Evolutionary conservation across 176 grass and related monocot species (phyloP), one percentile per base, ranked within the genome.

Genomic region (Aegilops tauschii): DNA sequence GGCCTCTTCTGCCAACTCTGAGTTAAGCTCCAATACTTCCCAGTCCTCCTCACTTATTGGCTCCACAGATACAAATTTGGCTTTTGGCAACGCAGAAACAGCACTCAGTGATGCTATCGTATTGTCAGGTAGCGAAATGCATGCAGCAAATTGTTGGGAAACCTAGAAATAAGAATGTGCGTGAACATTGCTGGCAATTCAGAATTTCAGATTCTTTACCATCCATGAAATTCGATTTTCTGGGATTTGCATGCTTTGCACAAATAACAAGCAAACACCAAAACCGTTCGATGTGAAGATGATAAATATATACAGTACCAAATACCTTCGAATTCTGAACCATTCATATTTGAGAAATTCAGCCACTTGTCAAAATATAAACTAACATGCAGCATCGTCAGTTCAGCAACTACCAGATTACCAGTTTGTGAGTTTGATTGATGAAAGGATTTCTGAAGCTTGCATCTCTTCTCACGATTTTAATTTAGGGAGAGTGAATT

Each of bases 1-100:
- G 70, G 70, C 21, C 70, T 44, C 70, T 45, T 73, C 70, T 13
- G 70, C 70, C 71, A 74, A 47, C 5, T 74, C 71, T 74, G 71
- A 74, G 23, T 74, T 74, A 74, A 74, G 71, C 71, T 74, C 71
- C 71, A 74, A 28, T 47, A 74, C 40, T 49, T 74, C 71, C 71
- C 71, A 74, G 71, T 49, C 71, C 39, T 74, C 40, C 71, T 74
- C 71, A 13, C 71, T 74, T 74, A 74, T 25, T 74, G 71, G 71
- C 71, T 74, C 71, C 40, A 74, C 40, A 12, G 71, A 74, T 49
- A 74, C 71, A 29, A 74, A 74, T 74, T 74, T 74, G 40, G 71
- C 71, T 74, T 74, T 74, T 49, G 71, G 71, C 71, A 74, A 74
- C 71, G 49, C 71, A 74, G 71, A 49, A 74, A 74, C 40, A 74